Conservation (phyloP, 2,329 filamentous ascomycete species). For the Zymoseptoria crescenta region DNA sequence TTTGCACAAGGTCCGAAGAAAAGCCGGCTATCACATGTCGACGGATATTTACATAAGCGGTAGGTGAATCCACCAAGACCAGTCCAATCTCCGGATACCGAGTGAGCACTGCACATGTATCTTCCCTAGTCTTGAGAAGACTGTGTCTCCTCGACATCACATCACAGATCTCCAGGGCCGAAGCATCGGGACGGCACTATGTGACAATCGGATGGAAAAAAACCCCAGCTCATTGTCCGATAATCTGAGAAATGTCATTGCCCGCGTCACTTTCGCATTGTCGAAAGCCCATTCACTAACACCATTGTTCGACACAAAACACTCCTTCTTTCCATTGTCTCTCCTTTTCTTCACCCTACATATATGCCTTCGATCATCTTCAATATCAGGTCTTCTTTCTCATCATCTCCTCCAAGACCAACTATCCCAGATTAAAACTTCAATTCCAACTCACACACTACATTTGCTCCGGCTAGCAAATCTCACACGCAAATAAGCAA, state of each 20-base stretch:
- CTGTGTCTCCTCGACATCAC: background rate
- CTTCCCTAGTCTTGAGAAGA: background rate
- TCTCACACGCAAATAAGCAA: background rate
- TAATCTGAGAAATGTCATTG: background rate
- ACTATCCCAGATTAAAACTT: background rate
- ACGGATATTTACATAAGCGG: background rate
- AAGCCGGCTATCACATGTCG: background rate
- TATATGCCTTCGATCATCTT: background rate
- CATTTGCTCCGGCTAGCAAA: conserved; percentile 1
- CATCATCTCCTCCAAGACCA: background rate
- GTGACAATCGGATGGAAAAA: background rate
- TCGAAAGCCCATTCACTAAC: background rate
- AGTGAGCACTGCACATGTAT: background rate
- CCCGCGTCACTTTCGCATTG: background rate
- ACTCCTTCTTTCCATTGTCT: background rate
- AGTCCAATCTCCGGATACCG: background rate
- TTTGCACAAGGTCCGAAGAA: background rate
- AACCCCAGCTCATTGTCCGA: background rate
- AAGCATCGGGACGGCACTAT: background rate
- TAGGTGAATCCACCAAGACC: background rate
- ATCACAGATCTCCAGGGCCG: background rate
- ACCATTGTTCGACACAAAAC: background rate
- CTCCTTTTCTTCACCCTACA: background rate
- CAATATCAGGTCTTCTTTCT: background rate
- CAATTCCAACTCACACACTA: background rate